Evolutionary conservation across 139 green algal genomes (phyloP).

Genomic region (Auxenochlorella pyrenoidosa): DNA sequence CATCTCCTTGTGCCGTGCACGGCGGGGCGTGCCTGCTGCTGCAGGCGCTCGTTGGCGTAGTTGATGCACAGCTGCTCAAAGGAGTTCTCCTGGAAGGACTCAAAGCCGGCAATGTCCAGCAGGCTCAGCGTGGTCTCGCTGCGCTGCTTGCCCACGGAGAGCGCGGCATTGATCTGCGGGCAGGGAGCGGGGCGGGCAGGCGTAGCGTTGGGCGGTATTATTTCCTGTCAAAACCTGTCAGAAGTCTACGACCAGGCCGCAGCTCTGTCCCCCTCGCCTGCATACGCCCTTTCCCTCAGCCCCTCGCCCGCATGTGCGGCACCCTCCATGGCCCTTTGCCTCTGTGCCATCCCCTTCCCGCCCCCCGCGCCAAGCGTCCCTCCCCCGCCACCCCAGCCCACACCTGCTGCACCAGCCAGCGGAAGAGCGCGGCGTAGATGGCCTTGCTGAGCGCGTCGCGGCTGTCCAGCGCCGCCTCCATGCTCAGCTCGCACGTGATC

Average conservation of each 20-base stretch:
- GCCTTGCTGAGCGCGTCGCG: slow-evolving; percentile 83
- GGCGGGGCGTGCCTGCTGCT: slow-evolving; percentile 78
- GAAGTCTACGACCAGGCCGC: too few relatives aligned
- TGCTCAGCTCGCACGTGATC: slow-evolving; percentile 67
- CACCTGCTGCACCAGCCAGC: slow-evolving; percentile 74
- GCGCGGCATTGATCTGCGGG: slow-evolving; percentile 71
- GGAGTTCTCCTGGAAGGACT: slow-evolving; percentile 80
- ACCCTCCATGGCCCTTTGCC: too few relatives aligned
- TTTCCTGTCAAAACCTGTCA: too few relatives aligned
- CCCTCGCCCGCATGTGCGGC: too few relatives aligned
- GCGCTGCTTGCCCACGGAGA: slow-evolving; percentile 45
- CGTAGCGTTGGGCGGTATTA: too few relatives aligned
- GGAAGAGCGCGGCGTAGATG: slow-evolving; percentile 81
- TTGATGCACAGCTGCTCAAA: slow-evolving; percentile 99
- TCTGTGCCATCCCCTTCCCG: too few relatives aligned
- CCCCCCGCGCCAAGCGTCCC: too few relatives aligned
- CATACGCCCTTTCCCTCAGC: too few relatives aligned
- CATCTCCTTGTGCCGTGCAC: too few relatives aligned
- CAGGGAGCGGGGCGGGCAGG: not conserved
- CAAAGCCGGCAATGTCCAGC: slow-evolving; percentile 92
- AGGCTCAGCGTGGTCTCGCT: slow-evolving; percentile 60
- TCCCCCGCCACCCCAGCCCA: too few relatives aligned
- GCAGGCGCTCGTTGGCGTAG: slow-evolving; percentile 95
- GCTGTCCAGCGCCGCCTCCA: slow-evolving; percentile 67
- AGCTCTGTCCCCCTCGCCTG: too few relatives aligned